A percentile compares a stretch with the other conserved stretches of the same genome.
These are phyloP conservation scores for Chrysoporthe cubensis DNA, from an alignment of 2,329 filamentous ascomycete genomes.

Conservation along the genomic window DNA sequence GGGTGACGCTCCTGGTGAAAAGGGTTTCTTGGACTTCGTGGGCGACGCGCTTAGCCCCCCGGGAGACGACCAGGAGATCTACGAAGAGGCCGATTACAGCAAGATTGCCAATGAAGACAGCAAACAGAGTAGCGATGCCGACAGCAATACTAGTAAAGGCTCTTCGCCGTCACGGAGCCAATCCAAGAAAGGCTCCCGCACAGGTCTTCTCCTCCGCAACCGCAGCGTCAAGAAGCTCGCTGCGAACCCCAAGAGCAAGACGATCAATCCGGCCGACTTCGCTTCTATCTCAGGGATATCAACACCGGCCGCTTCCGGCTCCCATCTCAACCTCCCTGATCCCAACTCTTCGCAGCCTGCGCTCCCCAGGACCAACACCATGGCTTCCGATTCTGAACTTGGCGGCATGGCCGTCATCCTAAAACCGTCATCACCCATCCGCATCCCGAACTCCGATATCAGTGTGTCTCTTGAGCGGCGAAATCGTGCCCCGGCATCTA, in stretches of 20 bases:
- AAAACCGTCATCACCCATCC: constrained; percentile 68
- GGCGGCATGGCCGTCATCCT: constrained; percentile 79
- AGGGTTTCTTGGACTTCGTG: constrained; percentile 54
- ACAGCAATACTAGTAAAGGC: constrained; percentile 31
- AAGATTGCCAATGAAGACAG: constrained; percentile 19
- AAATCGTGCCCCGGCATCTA: constrained; percentile 75
- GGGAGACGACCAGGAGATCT: constrained; percentile 39
- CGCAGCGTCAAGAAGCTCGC: constrained; percentile 26
- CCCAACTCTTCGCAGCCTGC: constrained; percentile 22
- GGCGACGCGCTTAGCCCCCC: constrained; percentile 45
- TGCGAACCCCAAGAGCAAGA: constrained; percentile 35
- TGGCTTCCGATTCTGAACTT: constrained; percentile 49
- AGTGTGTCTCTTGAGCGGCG: constrained; percentile 89
- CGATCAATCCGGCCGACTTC: constrained; percentile 34
- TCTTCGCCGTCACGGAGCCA: constrained; percentile 30
- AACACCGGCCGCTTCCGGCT: constrained; percentile 24
- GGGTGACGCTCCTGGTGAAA: constrained; percentile 54
- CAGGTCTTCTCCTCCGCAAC: constrained; percentile 28
- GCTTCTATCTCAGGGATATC: constrained; percentile 19
- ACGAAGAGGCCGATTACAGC: constrained; percentile 38
- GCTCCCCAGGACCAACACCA: constrained; percentile 20
- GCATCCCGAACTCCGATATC: constrained; percentile 80
- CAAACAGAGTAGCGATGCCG: constrained; percentile 18
- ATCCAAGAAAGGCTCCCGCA: constrained; percentile 32
- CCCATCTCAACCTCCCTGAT: constrained; percentile 24